Conservation (phyloP, 192 early-diverging fungal genomes). For the Fimicolochytrium jonesii region DNA sequence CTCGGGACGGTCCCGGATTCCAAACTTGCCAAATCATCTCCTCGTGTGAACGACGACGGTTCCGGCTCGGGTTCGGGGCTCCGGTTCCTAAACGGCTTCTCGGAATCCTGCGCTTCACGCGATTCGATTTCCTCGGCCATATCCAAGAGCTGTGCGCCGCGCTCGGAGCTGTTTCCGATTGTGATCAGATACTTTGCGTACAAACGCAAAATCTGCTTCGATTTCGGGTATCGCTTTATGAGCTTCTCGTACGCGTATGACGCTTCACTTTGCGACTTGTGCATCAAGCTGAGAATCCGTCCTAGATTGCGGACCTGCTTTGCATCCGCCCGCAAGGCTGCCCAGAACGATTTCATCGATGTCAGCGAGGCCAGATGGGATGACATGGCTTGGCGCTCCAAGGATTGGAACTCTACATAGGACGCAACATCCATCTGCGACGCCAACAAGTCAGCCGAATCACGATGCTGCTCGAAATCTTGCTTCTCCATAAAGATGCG, state of each 20-base stretch:
- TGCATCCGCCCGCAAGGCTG: neutral
- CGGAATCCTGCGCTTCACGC: too few species aligned
- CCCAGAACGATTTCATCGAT: slow-evolving; percentile 4
- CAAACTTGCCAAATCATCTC: too few species aligned
- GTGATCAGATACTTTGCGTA: slow-evolving; percentile 6
- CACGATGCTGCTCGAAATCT: neutral
- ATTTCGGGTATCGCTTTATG: neutral
- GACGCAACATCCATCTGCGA: slow-evolving; percentile 1
- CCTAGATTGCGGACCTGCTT: too few species aligned
- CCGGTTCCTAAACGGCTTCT: too few species aligned
- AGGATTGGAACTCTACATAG: slow-evolving; percentile 3
- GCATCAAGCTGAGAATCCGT: too few species aligned
- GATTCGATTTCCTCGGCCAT: slow-evolving; percentile 3
- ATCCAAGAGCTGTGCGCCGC: neutral
- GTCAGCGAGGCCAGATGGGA: slow-evolving; percentile 2
- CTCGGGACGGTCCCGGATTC: neutral
- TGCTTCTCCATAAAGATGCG: slow-evolving; percentile 8
- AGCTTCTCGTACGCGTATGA: slow-evolving; percentile 17
- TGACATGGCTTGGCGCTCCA: slow-evolving; percentile 5
- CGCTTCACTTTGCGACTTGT: too few species aligned
- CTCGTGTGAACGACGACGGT: too few species aligned
- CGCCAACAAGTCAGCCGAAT: neutral
- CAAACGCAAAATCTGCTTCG: slow-evolving; percentile 2
- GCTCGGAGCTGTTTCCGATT: neutral
- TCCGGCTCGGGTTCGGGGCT: too few species aligned